phyloP scores from a whole-genome alignment of 371 early-diverging fungal genomes.

The Mortierella sp. region DNA sequence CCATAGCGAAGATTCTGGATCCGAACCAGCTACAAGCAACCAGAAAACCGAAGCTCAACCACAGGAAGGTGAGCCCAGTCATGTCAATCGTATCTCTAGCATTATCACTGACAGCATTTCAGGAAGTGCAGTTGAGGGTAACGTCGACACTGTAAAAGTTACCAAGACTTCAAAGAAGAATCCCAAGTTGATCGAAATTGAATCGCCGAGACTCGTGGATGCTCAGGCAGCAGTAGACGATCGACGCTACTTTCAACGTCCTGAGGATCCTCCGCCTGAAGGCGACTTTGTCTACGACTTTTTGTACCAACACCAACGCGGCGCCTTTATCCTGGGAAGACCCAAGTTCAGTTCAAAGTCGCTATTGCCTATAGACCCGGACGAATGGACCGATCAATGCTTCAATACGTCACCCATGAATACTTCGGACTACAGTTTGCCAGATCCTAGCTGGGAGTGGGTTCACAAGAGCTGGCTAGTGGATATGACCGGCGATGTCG shows the following conservation, averaged over 20 bases:
- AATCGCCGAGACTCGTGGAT: slow-evolving; percentile 23
- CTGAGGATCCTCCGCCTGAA: slow-evolving; percentile 26
- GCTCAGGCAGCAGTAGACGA: slow-evolving; percentile 23
- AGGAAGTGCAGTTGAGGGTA: neutral
- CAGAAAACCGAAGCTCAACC: neutral
- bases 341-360: slow-evolving; percentile 68
- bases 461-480: slow-evolving; percentile 72
- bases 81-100: neutral
- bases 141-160: neutral
- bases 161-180: slow-evolving; percentile 5
- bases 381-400: slow-evolving; percentile 68
- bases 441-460: slow-evolving; percentile 78
- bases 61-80: neutral
- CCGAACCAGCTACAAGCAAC: neutral
- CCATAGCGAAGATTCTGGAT: slow-evolving; percentile 4
- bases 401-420: slow-evolving; percentile 65
- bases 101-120: neutral
- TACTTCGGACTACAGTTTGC: slow-evolving; percentile 60
- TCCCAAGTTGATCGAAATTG: slow-evolving; percentile 19
- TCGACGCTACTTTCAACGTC: slow-evolving; percentile 31
- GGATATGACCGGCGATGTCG: slow-evolving; percentile 76
- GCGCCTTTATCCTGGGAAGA: slow-evolving; percentile 59
- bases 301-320: slow-evolving; percentile 49
- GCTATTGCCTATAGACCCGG: slow-evolving; percentile 69
- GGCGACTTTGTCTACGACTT: slow-evolving; percentile 49